phyloP scores from a whole-genome alignment of 257 asterid genomes.

The Solanum bulbocastanum region DNA sequence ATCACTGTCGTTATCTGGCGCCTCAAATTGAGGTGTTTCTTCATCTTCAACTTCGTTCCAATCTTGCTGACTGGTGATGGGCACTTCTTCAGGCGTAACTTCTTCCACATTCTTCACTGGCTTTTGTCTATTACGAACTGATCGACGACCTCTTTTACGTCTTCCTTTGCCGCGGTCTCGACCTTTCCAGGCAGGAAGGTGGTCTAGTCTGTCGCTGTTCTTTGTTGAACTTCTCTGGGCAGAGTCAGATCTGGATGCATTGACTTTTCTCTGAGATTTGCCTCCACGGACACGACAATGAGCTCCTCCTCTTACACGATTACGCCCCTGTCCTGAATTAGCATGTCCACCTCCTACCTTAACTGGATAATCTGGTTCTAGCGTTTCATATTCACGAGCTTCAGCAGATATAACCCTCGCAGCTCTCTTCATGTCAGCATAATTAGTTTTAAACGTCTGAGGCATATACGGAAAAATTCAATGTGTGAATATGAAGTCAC shows the following conservation, averaged over 20 bases:
- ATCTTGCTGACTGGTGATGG: slow-evolving; percentile 12
- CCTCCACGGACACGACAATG: slow-evolving; percentile 30
- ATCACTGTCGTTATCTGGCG: slow-evolving; percentile 32
- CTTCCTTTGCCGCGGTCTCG: slow-evolving; percentile 34
- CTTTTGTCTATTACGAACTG: slow-evolving; percentile 32
- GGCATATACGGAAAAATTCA: background rate
- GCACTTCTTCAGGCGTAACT: slow-evolving; percentile 12
- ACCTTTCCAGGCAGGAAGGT: slow-evolving; percentile 38
- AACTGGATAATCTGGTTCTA: slow-evolving; percentile 21
- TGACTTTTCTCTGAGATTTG: slow-evolving; percentile 25
- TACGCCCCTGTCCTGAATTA: slow-evolving; percentile 38
- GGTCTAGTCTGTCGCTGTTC: slow-evolving; percentile 16
- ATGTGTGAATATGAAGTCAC: background rate
- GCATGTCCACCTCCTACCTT: slow-evolving; percentile 16
- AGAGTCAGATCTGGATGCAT: slow-evolving; percentile 17
- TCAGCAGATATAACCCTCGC: slow-evolving; percentile 11
- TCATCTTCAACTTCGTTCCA: slow-evolving; percentile 23
- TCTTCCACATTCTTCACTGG: slow-evolving; percentile 10
- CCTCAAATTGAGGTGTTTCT: slow-evolving; percentile 20
- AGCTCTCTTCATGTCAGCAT: slow-evolving; percentile 12
- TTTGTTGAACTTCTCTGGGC: slow-evolving; percentile 1
- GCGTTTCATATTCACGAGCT: slow-evolving; percentile 13
- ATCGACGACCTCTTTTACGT: slow-evolving; percentile 36
- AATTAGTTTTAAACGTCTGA: slow-evolving; percentile 37
- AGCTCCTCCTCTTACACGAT: slow-evolving; percentile 54